Evolutionary conservation across 2,329 filamentous ascomycete species (phyloP), one percentile per base, ranked within the genome.

Genomic region (Aureobasidium sp.): DNA sequence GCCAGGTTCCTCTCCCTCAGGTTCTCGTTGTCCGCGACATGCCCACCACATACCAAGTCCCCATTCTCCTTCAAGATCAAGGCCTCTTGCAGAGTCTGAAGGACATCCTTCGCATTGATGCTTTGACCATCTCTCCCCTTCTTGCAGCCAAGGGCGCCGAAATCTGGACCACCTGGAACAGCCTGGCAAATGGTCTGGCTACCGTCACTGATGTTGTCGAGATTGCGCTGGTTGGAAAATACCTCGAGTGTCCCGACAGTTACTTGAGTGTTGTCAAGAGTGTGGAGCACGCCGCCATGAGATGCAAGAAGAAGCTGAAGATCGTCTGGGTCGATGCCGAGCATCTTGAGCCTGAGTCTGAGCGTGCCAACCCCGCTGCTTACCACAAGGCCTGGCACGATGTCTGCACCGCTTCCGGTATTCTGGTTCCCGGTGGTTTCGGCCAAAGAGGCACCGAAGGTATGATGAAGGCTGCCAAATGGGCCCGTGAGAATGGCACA

Each of bases 161-260:
- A n/a, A 87, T 87, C 55, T 96, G 91, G 91, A 74, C 83, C 6
- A 80, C 87, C 66, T 97, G 93, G 93, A 86, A 86, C 70, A 77
- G 78, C 36, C 82, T 90, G 7, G 89, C 90, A 5, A 81, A 82
- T 8, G 82, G 84, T 21, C 83, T 89, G 69, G 82, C 87, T 61
- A 83, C 85, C 63, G 79, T 87, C 55, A 81, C 83, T 62, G 86
- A 90, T 47, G 80, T 83, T 0, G 87, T 97, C 62, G 82, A 83
- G 44, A 95, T 99, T 72, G 91, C 86, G 9, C 79, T 99, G 13
- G 92, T 97, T 11, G 94, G 94, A 67, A 97, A 97, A 76, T 99
- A 99, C 74, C 87, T 86, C 27, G 84, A 85, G 59, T 84, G 93
- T 4, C 86, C 91, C 60, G 93, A 97, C 73, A 88, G 90, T 5